Evolutionary conservation across 192 early-diverging fungal genomes (phyloP).

Genomic region (Spinellus fusiger): DNA sequence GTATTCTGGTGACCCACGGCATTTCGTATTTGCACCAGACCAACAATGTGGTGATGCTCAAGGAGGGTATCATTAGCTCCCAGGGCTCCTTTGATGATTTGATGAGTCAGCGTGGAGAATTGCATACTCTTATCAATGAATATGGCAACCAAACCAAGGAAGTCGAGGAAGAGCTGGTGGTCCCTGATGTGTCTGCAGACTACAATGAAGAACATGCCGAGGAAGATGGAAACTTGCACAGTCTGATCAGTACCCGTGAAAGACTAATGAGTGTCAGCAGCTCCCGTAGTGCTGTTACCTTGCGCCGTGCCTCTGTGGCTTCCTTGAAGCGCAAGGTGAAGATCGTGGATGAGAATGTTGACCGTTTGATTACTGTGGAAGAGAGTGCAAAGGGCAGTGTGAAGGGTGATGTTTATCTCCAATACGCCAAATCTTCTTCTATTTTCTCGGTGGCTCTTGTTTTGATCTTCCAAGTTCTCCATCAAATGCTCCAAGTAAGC

Average conservation of each 20-base stretch:
- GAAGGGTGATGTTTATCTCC: constrained; percentile 68
- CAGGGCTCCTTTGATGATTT: constrained; percentile 62
- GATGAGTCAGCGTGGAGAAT: constrained; percentile 53
- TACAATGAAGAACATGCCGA: background rate
- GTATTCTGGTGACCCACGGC: constrained; percentile 79
- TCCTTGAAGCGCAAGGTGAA: constrained; percentile 26
- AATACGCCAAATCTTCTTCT: constrained; percentile 78
- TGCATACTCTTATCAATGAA: constrained; percentile 66
- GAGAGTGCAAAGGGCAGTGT: constrained; percentile 80
- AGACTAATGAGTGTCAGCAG: constrained; percentile 9
- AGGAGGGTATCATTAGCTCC: constrained; percentile 64
- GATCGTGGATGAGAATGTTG: constrained; percentile 19
- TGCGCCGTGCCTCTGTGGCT: constrained; percentile 53
- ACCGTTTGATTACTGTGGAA: constrained; percentile 69
- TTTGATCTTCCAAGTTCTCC: constrained; percentile 47
- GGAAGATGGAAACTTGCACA: too few species aligned
- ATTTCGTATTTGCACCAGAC: constrained; percentile 69
- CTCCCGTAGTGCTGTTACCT: constrained; percentile 32
- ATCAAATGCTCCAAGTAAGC: constrained; percentile 50
- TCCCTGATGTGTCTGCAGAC: constrained; percentile 6
- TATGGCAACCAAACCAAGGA: constrained; percentile 49
- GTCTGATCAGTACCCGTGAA: background rate
- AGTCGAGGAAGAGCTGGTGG: constrained; percentile 12
- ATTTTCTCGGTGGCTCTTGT: constrained; percentile 50
- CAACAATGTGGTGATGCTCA: constrained; percentile 65